phyloP scores from a whole-genome alignment of 2,329 filamentous ascomycete genomes.

The Cephalotrichum gorgonifer region DNA sequence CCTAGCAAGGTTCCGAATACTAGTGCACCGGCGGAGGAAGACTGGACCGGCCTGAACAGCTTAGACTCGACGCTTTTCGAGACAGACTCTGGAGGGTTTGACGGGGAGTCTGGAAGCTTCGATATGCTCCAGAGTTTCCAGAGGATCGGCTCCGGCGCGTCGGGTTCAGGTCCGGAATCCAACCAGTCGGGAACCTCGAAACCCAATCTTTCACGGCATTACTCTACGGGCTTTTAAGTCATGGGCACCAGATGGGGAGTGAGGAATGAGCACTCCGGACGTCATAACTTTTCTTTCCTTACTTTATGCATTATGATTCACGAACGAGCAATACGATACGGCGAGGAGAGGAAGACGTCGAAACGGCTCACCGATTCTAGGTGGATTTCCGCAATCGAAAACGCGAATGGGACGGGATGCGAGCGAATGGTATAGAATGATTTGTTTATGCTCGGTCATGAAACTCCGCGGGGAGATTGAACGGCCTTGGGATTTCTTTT shows the following conservation, averaged over 20 bases:
- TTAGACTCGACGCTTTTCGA: not conserved
- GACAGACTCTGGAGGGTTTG: conserved; percentile 13
- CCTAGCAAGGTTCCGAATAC: not conserved
- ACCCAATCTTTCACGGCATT: conserved; percentile 14
- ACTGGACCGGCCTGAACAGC: not conserved
- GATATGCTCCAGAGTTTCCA: conserved; percentile 69
- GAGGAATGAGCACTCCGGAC: too few relatives aligned
- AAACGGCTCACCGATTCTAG: not conserved
- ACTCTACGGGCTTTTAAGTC: not conserved
- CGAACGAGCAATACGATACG: not conserved
- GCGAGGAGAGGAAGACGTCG: not conserved
- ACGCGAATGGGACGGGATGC: not conserved
- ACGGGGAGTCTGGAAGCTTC: too few relatives aligned
- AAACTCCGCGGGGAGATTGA: not conserved
- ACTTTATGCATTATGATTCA: not conserved
- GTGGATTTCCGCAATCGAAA: not conserved
- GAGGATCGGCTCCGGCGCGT: conserved; percentile 49
- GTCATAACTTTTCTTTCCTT: not conserved
- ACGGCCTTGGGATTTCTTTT: not conserved
- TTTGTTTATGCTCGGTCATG: not conserved
- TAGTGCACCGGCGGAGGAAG: not conserved
- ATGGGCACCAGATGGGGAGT: too few relatives aligned
- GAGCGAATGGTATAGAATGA: conserved; percentile 1
- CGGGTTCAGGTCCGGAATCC: conserved; percentile 11
- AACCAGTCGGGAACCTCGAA: conserved; percentile 19